Evolutionary conservation across 1,139 yeast genomes (phyloP).

Genomic region (Yamadazyma trypodendri): DNA sequence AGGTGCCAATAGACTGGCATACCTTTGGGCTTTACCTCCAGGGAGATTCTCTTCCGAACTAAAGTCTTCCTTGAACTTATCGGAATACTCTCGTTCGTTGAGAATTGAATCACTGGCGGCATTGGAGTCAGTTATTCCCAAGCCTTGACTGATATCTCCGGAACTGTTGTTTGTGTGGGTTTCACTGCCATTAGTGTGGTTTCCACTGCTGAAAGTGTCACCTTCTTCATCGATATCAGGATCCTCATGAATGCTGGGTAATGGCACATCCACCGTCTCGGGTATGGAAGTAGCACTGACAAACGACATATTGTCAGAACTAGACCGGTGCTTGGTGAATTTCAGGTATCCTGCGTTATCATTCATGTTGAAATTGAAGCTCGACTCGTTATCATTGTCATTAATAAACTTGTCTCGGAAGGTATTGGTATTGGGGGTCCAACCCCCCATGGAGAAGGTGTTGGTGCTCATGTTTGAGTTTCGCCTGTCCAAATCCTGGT

Average conservation of each 20-base stretch:
- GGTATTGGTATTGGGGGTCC: constrained; percentile 53
- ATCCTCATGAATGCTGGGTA: constrained; percentile 40
- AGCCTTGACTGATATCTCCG: constrained; percentile 8
- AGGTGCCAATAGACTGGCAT: constrained; percentile 23
- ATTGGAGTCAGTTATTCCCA: constrained; percentile 13
- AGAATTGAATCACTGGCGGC: constrained; percentile 30
- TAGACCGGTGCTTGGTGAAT: constrained; percentile 34
- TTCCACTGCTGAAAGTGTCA: constrained; percentile 16
- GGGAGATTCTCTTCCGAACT: constrained; percentile 20
- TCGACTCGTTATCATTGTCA: constrained; percentile 45
- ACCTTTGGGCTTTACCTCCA: constrained; percentile 15
- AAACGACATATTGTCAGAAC: constrained; percentile 26
- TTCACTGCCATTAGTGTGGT: background rate
- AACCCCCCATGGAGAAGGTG: constrained; percentile 48
- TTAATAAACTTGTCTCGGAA: constrained; percentile 52
- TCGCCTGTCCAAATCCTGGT: constrained; percentile 22
- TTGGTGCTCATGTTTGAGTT: constrained; percentile 38
- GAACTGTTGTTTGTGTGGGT: constrained; percentile 3
- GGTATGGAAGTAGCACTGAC: constrained; percentile 37
- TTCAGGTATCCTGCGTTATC: constrained; percentile 28
- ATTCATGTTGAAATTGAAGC: constrained; percentile 31
- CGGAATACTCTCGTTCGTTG: constrained; percentile 21
- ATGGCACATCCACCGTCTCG: constrained; percentile 42
- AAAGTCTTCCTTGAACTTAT: constrained; percentile 31
- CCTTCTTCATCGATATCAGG: constrained; percentile 29